Evolutionary conservation across 192 early-diverging fungal genomes (phyloP).

Genomic region (Haplosporangium gracile): DNA sequence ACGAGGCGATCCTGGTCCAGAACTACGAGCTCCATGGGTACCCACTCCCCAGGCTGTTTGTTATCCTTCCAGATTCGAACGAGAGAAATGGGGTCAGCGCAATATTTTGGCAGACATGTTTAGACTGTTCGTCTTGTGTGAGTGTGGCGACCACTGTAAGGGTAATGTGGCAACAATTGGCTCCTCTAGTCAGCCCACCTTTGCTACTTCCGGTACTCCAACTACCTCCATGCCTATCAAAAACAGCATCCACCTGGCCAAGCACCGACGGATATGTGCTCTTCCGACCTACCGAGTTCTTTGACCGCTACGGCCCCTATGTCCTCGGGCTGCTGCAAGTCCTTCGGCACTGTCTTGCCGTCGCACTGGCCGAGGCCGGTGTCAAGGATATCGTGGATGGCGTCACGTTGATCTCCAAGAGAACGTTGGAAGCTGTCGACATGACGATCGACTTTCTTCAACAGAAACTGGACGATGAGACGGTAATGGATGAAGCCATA

Average conservation of each 20-base stretch:
- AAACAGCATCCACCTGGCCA: conserved; percentile 4
- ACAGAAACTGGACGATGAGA: neutral
- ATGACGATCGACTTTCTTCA: conserved; percentile 9
- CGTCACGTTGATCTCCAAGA: neutral
- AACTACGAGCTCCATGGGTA: conserved; percentile 25
- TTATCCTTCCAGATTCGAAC: conserved; percentile 14
- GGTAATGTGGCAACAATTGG: neutral
- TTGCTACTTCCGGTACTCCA: too few species aligned
- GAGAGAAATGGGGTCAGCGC: neutral
- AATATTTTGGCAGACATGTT: neutral
- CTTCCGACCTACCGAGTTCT: conserved; percentile 2
- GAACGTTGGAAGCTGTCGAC: neutral
- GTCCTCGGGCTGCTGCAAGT: conserved; percentile 6
- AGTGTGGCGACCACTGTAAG: neutral
- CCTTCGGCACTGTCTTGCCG: neutral
- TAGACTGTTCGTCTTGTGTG: neutral
- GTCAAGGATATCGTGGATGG: neutral
- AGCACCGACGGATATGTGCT: conserved; percentile 11
- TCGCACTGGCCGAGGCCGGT: neutral
- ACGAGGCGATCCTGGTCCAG: conserved; percentile 17
- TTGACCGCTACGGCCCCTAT: conserved; percentile 18
- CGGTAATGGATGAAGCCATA: too few species aligned
- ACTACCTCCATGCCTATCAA: too few species aligned
- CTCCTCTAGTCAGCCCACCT: neutral
- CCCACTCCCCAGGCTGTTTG: conserved; percentile 15